Evolutionary conservation across 768 basidiomycete species (phyloP).

Genomic region (Baorangia bicolor): DNA sequence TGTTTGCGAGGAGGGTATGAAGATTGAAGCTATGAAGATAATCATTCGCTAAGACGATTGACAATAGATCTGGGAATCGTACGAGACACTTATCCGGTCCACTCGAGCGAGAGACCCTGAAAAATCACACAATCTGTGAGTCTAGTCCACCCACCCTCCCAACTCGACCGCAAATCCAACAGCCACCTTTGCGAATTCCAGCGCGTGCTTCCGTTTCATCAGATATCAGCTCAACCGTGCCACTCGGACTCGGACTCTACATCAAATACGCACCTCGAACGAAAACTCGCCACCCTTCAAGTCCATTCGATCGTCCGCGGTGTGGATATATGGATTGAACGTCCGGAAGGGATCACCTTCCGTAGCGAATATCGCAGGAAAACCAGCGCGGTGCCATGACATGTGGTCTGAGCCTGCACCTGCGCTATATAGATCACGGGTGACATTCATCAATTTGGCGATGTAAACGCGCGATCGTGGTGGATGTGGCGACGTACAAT

Average conservation of each 20-base stretch:
- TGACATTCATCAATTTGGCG: neutral
- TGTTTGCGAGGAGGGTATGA: too few relatives aligned
- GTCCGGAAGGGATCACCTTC: slow-evolving; percentile 42
- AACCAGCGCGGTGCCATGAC: slow-evolving; percentile 43
- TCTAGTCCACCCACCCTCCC: slow-evolving; percentile 14
- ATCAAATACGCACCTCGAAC: slow-evolving; percentile 26
- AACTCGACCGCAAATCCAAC: slow-evolving; percentile 59
- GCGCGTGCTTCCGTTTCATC: slow-evolving; percentile 42
- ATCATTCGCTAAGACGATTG: too few relatives aligned
- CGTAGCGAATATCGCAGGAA: slow-evolving; percentile 40
- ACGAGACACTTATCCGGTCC: too few relatives aligned
- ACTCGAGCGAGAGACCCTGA: too few relatives aligned
- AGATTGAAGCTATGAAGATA: too few relatives aligned
- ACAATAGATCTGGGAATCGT: too few relatives aligned
- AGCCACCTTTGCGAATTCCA: slow-evolving; percentile 61
- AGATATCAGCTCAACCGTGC: neutral
- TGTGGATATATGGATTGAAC: slow-evolving; percentile 42
- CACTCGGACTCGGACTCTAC: neutral
- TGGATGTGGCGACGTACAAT: slow-evolving; percentile 27
- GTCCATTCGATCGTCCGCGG: slow-evolving; percentile 24
- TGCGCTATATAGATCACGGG: too few relatives aligned
- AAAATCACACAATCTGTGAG: neutral
- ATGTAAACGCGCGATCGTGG: too few relatives aligned
- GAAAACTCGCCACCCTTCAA: slow-evolving; percentile 41
- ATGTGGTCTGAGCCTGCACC: slow-evolving; percentile 47